Base-by-base conservation (phyloP, 148 eudicot species). In the Amaranthus hypochondriacus region DNA sequence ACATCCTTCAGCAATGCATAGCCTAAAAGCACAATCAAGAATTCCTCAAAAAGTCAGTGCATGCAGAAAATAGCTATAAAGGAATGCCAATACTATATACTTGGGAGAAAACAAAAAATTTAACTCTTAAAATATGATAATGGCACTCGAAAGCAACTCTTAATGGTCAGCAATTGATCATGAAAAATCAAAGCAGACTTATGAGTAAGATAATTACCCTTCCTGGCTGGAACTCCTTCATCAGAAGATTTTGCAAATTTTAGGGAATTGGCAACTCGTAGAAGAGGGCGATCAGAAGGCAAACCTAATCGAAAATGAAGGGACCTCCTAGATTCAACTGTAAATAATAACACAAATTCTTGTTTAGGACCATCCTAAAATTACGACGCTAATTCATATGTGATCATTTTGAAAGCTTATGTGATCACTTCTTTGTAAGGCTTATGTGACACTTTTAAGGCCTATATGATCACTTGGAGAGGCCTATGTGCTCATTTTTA, bases 261-360 rank as follows among this genome's bases (percentile, higher is more conserved):
- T 44, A 92, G 83, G 77, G 99, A 87, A 82, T 92, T 95, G 48
- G 90, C 96, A 71, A 88, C 82, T 79, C 97, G 91, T 61, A 95
- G 68, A 56, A 95, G 96, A 78, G 99, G 99, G 28, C 96, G 99
- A 82, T 95, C 90, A 68, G 84, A 81, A 78, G 99, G 99, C 73
- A 95, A 85, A 66, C 94, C 97, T 70, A 95, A 80, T 81, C 96
- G 86, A 85, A 84, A 63, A 82, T 95, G 99, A 75, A 95, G 87
- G 73, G 96, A 86, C 83, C 76, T 90, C 82, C 99, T 89, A 60
- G 82, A 83, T 71, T 92, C 96, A 86, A 89, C 99, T 95, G 92
- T 79, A 72, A 78, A 49, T 18, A 61, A 70, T 21, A 6, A 63
- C 58, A 61, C 13, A 7, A 58, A 58, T 9, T 62, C 39, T 28